A percentile compares a stretch with the other conserved stretches of the same genome.
Conservation (phyloP, 2,329 filamentous ascomycete species). For the Ascochyta fabae region DNA sequence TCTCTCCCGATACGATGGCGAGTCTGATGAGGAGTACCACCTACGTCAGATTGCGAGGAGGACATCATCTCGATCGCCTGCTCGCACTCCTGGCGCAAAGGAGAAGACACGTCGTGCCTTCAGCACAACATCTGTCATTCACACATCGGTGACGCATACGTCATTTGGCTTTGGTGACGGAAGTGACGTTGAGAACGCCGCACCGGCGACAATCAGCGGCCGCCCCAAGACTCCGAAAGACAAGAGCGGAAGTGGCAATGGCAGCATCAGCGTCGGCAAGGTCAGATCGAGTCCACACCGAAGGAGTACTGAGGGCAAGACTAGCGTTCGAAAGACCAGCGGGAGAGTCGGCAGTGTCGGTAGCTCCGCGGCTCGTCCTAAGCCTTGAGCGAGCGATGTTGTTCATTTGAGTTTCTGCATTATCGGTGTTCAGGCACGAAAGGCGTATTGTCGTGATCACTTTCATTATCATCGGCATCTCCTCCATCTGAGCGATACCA, state of each 20-base stretch:
- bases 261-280: constrained; percentile 53
- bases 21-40: constrained; percentile 84
- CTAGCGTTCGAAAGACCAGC: constrained; percentile 58
- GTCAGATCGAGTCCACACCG: constrained; percentile 52
- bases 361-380: constrained; percentile 37
- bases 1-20: constrained; percentile 64
- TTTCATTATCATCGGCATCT: constrained; percentile 23
- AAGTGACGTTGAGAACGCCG: constrained; percentile 56
- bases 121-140: constrained; percentile 69
- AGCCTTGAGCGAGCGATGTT: constrained; percentile 30
- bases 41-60: constrained; percentile 67
- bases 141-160: constrained; percentile 45
- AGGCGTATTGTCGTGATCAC: constrained; percentile 29
- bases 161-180: constrained; percentile 49
- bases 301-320: constrained; percentile 57
- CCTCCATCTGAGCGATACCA: constrained; percentile 15
- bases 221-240: constrained; percentile 55
- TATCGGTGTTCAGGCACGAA: constrained; percentile 28
- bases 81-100: constrained; percentile 62
- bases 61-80: constrained; percentile 68
- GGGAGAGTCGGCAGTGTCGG: constrained; percentile 58
- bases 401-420: constrained; percentile 15
- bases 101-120: constrained; percentile 74
- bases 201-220: constrained; percentile 34
- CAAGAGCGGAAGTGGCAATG: constrained; percentile 49